Percentiles rank a stretch among this genome's conserved stretches.
Evolutionary conservation across 1,139 yeast species (phyloP).

Genomic region (Yamadazyma songkhlaensis): DNA sequence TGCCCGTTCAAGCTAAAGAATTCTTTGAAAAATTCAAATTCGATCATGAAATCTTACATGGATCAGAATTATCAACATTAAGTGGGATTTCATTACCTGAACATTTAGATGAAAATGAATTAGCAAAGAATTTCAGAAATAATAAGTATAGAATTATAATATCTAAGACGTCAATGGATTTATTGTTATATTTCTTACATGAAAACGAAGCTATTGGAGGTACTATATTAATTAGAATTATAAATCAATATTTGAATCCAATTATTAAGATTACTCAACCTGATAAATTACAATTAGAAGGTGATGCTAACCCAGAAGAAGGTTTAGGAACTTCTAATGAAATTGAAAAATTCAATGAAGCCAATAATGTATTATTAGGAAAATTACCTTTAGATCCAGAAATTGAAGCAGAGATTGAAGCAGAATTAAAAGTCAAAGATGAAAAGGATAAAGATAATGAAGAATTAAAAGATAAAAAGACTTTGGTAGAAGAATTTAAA

Average conservation of each 20-base stretch:
- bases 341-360: constrained; percentile 60
- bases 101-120: constrained; percentile 78
- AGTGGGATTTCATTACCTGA: constrained; percentile 75
- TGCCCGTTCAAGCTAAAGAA: constrained; percentile 58
- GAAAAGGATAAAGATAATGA: constrained; percentile 28
- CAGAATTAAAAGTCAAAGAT: constrained; percentile 78
- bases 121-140: constrained; percentile 71
- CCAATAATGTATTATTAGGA: constrained; percentile 70
- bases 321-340: constrained; percentile 57
- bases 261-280: constrained; percentile 50
- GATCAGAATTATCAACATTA: constrained; percentile 68
- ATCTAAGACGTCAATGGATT: constrained; percentile 81
- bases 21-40: constrained; percentile 73
- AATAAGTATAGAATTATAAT: constrained; percentile 75
- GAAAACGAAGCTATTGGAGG: constrained; percentile 95
- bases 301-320: constrained; percentile 54
- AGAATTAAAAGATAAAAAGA: constrained; percentile 30
- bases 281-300: constrained; percentile 44
- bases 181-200: constrained; percentile 80
- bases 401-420: constrained; percentile 77
- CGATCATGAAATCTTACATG: constrained; percentile 77
- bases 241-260: constrained; percentile 83
- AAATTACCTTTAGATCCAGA: constrained; percentile 84
- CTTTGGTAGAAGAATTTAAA: constrained; percentile 48
- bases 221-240: constrained; percentile 75